A percentile compares a stretch with the other conserved stretches of the same genome.
phyloP scores from a whole-genome alignment of 352 stramenopile species.

The Globisporangium barbulae region DNA sequence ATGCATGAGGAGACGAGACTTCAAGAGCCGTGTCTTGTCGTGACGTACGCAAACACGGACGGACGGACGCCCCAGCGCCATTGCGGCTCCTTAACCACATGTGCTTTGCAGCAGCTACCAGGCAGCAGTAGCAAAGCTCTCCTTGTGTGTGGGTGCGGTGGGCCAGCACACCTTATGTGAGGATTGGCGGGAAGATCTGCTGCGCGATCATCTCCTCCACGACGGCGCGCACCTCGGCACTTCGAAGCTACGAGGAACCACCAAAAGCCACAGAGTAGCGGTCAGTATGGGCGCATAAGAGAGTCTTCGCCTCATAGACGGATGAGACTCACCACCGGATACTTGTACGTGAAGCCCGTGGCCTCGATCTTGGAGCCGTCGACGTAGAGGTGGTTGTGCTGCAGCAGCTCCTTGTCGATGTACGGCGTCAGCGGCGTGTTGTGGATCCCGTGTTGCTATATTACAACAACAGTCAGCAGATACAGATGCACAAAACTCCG shows the following conservation, averaged over 20 bases:
- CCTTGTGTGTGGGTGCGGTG: background rate
- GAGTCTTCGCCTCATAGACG: background rate
- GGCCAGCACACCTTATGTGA: conserved; percentile 26
- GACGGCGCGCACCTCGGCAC: conserved; percentile 50
- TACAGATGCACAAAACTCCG: background rate
- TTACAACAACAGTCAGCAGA: background rate
- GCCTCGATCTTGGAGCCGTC: conserved; percentile 76
- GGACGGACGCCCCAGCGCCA: background rate
- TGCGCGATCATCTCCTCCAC: conserved; percentile 76
- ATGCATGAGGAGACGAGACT: background rate
- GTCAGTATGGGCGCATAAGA: background rate
- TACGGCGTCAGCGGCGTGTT: conserved; percentile 86
- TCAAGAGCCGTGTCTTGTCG: background rate
- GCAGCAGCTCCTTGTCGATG: conserved; percentile 86
- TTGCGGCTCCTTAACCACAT: background rate
- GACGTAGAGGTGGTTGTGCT: conserved; percentile 81
- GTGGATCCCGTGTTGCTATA: conserved; percentile 66
- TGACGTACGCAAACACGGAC: background rate
- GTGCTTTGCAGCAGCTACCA: too few species aligned
- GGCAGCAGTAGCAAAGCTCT: background rate
- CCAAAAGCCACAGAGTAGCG: background rate
- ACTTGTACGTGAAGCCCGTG: conserved; percentile 72
- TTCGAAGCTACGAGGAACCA: conserved; percentile 38
- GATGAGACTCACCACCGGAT: conserved; percentile 52
- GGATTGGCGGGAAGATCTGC: conserved; percentile 76